Conservation (phyloP, 176 grass and related monocot genomes). For the Carex pumila region DNA sequence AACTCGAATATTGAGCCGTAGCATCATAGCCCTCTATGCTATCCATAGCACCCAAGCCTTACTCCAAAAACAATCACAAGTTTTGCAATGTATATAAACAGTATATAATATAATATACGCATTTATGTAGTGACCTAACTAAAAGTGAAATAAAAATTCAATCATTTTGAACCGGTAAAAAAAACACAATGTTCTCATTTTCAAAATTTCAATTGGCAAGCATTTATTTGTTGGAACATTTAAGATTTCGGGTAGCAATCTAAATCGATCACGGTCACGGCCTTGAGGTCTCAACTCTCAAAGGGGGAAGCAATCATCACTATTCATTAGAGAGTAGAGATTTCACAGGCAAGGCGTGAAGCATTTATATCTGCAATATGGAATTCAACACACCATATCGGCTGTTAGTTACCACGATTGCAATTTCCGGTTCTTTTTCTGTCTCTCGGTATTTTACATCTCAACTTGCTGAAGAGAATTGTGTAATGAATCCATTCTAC, state of each 20-base stretch:
- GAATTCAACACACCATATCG: background rate
- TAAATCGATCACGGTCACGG: background rate
- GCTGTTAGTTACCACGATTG: background rate
- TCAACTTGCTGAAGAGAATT: background rate
- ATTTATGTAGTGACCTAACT: background rate
- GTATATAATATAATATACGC: background rate
- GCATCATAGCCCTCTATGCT: too few species aligned
- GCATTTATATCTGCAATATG: slow-evolving; percentile 16
- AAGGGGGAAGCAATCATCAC: slow-evolving; percentile 12
- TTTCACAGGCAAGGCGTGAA: slow-evolving; percentile 33
- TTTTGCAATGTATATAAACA: background rate
- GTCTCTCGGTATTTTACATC: background rate
- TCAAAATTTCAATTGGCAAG: background rate
- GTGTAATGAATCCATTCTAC: background rate
- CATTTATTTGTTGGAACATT: slow-evolving; percentile 3
- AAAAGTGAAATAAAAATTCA: background rate
- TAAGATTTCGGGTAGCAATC: background rate
- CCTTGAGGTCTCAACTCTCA: background rate
- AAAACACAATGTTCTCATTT: background rate
- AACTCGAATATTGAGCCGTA: too few species aligned
- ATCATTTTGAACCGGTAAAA: background rate
- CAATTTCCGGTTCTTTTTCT: background rate
- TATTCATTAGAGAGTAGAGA: background rate
- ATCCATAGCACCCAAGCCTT: too few species aligned
- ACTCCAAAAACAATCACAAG: too few species aligned